Base-by-base conservation (phyloP, 2,329 filamentous ascomycete genomes). In the Ascochyta lentis region DNA sequence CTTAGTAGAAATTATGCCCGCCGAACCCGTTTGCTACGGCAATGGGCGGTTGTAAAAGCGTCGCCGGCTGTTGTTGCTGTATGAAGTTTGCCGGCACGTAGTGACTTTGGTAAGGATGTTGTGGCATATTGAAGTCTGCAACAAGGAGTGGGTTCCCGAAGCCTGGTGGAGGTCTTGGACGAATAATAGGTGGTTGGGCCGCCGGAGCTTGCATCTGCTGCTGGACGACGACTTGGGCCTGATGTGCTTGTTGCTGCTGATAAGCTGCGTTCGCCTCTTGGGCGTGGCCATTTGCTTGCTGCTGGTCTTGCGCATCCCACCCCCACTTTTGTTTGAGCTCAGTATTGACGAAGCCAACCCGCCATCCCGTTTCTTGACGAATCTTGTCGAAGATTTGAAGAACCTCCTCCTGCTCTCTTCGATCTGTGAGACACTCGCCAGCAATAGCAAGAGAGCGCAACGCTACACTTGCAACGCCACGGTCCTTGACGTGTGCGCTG, bases 51-150 rank as follows among this genome's bases (percentile, higher is more conserved):
- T 67, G 65, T 7, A 66, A 56, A 37, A 66, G 52, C 8, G 61
- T 63, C 2, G 62, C 53, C 13, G 60, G 62, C 42, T 65, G 64
- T 39, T 67, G 65, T 44, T 69, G 66, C 44, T 69, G 67, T n/a
- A 67, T 68, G 16, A 77, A 81, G 63, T 84, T 89, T 1, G 90
- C 89, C 33, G 90, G 88, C 59, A 92, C 87, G 66, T 94, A 96
- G 76, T 88, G 88, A 46, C 87, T 86, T 69, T 91, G 88, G 69
- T 95, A 96, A 1, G 92, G 91, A 75, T 93, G 90, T 61, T 91
- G 88, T 4, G 90, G 88, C 64, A 89, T 80, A 23, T 82, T 88
- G 72, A 95, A 95, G 69, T 95, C 90, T 1, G 90, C 90, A 23
- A 81, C 81, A 23, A 84, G 86, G 35, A 94, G 76, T 1, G 91